Conservation (phyloP, 208 protist species). For the Giardia duodenalis region DNA sequence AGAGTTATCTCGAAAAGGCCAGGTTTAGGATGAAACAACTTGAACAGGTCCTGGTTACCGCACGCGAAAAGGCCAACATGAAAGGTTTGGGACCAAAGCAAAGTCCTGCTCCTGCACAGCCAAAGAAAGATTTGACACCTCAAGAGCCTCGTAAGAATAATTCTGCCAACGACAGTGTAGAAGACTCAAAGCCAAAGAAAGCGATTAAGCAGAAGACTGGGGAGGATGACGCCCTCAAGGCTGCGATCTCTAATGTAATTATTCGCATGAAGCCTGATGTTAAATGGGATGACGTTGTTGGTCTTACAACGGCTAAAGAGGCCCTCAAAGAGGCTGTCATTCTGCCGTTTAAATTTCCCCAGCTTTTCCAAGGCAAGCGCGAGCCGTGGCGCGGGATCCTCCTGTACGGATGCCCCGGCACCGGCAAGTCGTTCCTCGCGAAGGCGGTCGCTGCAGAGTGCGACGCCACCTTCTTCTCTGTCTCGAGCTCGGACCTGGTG, state of each 20-base stretch:
- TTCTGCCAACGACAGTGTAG: too few species aligned
- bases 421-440: conserved; percentile 67
- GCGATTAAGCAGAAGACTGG: conserved; percentile 65
- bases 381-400: conserved; percentile 70
- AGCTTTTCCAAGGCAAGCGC: conserved; percentile 74
- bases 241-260: conserved; percentile 60
- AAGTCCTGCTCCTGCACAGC: too few species aligned
- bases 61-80: too few species aligned
- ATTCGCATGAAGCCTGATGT: conserved; percentile 76
- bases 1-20: too few species aligned
- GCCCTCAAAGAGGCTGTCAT: conserved; percentile 83
- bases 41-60: too few species aligned
- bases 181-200: too few species aligned
- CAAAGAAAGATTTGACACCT: too few species aligned
- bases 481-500: conserved; percentile 52
- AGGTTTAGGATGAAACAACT: too few species aligned
- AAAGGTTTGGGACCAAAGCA: too few species aligned
- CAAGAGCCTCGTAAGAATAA: too few species aligned
- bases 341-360: conserved; percentile 76
- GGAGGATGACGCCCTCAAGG: conserved; percentile 60
- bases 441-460: conserved; percentile 67
- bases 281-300: conserved; percentile 72
- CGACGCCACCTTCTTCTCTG: conserved; percentile 57
- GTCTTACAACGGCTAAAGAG: conserved; percentile 73
- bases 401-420: conserved; percentile 65